A percentile compares a stretch with the other conserved stretches of the same genome.
These are phyloP conservation scores for Nakazawaea wickerhamii DNA, from an alignment of 805 yeast species.

Conservation along the genomic window DNA sequence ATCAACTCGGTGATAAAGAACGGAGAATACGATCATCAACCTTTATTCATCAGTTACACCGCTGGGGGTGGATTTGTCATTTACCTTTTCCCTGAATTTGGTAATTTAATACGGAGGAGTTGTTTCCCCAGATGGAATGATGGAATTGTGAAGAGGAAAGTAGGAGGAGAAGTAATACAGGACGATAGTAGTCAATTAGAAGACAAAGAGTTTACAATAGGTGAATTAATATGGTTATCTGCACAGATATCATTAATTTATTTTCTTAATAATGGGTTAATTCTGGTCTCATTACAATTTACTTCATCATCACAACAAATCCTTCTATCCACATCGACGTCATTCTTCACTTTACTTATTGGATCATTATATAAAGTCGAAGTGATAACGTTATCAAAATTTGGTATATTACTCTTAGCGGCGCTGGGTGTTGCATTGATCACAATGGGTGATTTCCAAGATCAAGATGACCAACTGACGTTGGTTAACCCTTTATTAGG, in stretches of 20 bases:
- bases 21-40: slow-evolving; percentile 40
- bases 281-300: slow-evolving; percentile 37
- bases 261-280: slow-evolving; percentile 34
- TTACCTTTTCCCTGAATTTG: slow-evolving; percentile 37
- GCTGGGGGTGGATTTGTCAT: slow-evolving; percentile 43
- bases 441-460: slow-evolving; percentile 27
- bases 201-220: slow-evolving; percentile 14
- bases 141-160: neutral
- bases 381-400: slow-evolving; percentile 33
- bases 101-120: slow-evolving; percentile 2
- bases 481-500: slow-evolving; percentile 35
- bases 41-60: slow-evolving; percentile 39
- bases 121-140: neutral
- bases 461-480: neutral
- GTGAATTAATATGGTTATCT: slow-evolving; percentile 33
- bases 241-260: slow-evolving; percentile 37
- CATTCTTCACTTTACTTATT: slow-evolving; percentile 43
- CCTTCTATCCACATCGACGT: slow-evolving; percentile 44
- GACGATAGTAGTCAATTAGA: neutral
- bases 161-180: neutral
- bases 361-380: slow-evolving; percentile 39
- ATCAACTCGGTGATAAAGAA: slow-evolving; percentile 45
- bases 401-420: slow-evolving; percentile 38
- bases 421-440: slow-evolving; percentile 42
- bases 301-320: slow-evolving; percentile 52